Percentiles rank a stretch among this genome's conserved stretches.
phyloP scores from a whole-genome alignment of 1,284 basidiomycete species.

The Ustanciosporium gigantosporum region DNA sequence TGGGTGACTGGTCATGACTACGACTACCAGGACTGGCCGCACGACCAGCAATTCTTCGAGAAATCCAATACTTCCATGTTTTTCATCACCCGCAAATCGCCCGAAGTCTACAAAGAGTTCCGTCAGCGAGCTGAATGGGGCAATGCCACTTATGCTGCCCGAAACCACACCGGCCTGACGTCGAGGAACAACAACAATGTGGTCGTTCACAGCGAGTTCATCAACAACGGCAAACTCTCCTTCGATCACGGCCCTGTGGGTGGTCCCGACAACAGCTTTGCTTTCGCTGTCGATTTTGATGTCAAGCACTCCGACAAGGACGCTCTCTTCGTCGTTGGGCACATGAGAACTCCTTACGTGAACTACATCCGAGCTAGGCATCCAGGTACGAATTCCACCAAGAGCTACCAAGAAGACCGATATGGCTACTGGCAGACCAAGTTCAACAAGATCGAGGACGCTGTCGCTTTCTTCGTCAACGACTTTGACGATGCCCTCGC shows the following conservation, averaged over 20 bases:
- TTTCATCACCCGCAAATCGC: constrained; percentile 45
- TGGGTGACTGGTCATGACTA: constrained; percentile 58
- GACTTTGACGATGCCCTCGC: constrained; percentile 70
- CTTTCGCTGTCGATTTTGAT: constrained; percentile 53
- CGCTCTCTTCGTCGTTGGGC: constrained; percentile 52
- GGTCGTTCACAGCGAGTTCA: constrained; percentile 49
- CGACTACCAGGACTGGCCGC: constrained; percentile 46
- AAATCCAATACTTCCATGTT: constrained; percentile 42
- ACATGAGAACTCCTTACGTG: constrained; percentile 51
- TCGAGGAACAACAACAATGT: constrained; percentile 57
- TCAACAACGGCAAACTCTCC: constrained; percentile 43
- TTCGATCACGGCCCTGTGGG: constrained; percentile 42
- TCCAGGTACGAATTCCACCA: constrained; percentile 29
- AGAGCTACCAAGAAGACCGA: constrained; percentile 50
- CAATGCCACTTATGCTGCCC: constrained; percentile 47
- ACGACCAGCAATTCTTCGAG: constrained; percentile 39
- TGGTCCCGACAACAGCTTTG: constrained; percentile 56
- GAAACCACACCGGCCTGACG: constrained; percentile 41
- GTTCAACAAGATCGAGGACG: constrained; percentile 60
- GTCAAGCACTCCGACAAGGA: constrained; percentile 39
- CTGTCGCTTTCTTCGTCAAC: constrained; percentile 64
- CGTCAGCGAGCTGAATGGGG: constrained; percentile 60
- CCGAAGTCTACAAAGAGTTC: constrained; percentile 52
- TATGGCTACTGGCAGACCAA: constrained; percentile 57
- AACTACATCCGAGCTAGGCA: constrained; percentile 49